phyloP scores from a whole-genome alignment of 2,329 filamentous ascomycete species.

The Malbranchea zuffiana region DNA sequence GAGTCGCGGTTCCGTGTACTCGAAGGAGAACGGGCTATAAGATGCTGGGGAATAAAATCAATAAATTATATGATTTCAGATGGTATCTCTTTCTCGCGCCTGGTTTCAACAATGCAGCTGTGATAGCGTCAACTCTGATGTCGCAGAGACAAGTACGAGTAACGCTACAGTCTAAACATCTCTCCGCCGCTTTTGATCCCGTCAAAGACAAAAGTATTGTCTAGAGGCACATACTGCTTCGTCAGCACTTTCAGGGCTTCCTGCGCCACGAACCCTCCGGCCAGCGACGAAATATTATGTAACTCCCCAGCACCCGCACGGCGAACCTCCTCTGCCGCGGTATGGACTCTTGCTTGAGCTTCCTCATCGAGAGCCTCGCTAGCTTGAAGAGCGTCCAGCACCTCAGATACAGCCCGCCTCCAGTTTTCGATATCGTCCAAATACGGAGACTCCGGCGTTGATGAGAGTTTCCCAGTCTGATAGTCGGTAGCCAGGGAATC shows the following conservation, averaged over 20 bases:
- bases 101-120: not conserved
- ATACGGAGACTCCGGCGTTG: constrained; percentile 13
- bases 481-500: constrained; percentile 45
- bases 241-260: constrained; percentile 77
- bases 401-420: constrained; percentile 14
- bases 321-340: constrained; percentile 55
- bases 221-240: constrained; percentile 54
- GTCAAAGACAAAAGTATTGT: constrained; percentile 54
- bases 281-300: constrained; percentile 81
- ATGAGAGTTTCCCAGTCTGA: constrained; percentile 23
- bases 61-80: not conserved
- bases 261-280: constrained; percentile 89
- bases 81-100: not conserved
- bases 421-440: constrained; percentile 28
- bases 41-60: not conserved
- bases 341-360: constrained; percentile 40
- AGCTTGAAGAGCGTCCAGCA: constrained; percentile 18
- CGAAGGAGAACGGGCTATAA: not conserved
- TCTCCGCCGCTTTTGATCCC: constrained; percentile 47
- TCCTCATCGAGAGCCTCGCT: constrained; percentile 39
- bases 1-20: not conserved
- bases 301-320: constrained; percentile 75
- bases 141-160: not conserved
- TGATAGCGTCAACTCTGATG: not conserved
- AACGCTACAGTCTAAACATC: constrained; percentile 43